These are phyloP conservation scores for Draba incana DNA, from an alignment of 345 rosid species.

Conservation along the genomic window DNA sequence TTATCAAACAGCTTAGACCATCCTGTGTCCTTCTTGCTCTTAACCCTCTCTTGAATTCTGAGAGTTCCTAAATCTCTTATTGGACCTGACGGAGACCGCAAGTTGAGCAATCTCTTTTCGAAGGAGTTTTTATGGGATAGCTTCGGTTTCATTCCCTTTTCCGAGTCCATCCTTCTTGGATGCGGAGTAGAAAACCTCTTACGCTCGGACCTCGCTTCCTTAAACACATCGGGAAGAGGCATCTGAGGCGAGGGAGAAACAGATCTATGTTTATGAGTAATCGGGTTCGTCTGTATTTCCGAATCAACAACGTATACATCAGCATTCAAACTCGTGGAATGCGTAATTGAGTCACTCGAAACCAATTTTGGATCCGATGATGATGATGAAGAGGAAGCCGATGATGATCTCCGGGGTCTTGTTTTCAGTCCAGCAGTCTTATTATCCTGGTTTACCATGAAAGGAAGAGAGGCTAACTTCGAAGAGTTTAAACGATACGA, in stretches of 20 bases:
- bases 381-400: not conserved
- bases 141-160: constrained; percentile 50
- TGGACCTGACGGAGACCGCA: constrained; percentile 53
- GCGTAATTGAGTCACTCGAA: constrained; percentile 28
- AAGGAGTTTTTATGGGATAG: constrained; percentile 45
- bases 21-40: constrained; percentile 63
- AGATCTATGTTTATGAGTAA: constrained; percentile 73
- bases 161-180: constrained; percentile 56
- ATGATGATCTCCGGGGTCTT: constrained; percentile 38
- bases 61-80: constrained; percentile 59
- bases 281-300: constrained; percentile 52
- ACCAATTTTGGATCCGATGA: constrained; percentile 39
- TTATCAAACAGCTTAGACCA: constrained; percentile 92
- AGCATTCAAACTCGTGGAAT: constrained; percentile 29
- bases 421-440: constrained; percentile 48
- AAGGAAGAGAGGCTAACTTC: constrained; percentile 52
- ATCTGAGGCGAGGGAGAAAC: constrained; percentile 73
- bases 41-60: constrained; percentile 61
- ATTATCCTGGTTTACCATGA: constrained; percentile 47
- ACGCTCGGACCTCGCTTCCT: constrained; percentile 73
- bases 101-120: constrained; percentile 44
- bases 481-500: constrained; percentile 73
- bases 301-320: constrained; percentile 41
- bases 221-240: constrained; percentile 70
- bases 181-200: constrained; percentile 92